phyloP scores from a whole-genome alignment of 1,284 basidiomycete species.

The Lentinula novae-zelandiae region DNA sequence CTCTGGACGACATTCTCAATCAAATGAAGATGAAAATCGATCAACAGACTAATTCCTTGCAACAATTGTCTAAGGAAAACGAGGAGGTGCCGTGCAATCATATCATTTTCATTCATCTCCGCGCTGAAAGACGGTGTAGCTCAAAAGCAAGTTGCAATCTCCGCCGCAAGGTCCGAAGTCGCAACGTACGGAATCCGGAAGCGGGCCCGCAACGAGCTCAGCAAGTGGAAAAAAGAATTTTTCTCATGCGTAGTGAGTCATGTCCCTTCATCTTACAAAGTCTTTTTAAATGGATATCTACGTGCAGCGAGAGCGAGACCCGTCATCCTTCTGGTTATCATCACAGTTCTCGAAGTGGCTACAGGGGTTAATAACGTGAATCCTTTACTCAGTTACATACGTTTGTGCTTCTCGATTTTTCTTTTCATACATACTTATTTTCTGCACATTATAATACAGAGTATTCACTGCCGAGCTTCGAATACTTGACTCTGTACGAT shows the following conservation, averaged over 20 bases:
- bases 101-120: background rate
- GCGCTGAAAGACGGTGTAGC: background rate
- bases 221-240: background rate
- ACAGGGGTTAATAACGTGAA: background rate
- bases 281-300: background rate
- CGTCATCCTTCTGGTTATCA: background rate
- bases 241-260: background rate
- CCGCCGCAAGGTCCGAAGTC: background rate
- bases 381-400: too few relatives aligned
- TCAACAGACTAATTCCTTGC: constrained; percentile 30
- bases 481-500: too few relatives aligned
- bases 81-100: constrained; percentile 22
- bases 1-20: constrained; percentile 25
- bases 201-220: background rate
- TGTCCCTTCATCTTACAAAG: background rate
- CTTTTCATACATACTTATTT: too few relatives aligned
- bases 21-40: constrained; percentile 36
- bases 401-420: too few relatives aligned
- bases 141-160: constrained; percentile 1
- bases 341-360: background rate
- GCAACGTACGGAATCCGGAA: background rate
- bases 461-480: too few relatives aligned
- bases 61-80: constrained; percentile 33
- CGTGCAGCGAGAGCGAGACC: background rate
- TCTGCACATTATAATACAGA: too few relatives aligned